Percentiles rank a stretch among this genome's conserved stretches.
Conservation (phyloP, 495 filamentous ascomycete species). For the Coniosporium apollinis region DNA sequence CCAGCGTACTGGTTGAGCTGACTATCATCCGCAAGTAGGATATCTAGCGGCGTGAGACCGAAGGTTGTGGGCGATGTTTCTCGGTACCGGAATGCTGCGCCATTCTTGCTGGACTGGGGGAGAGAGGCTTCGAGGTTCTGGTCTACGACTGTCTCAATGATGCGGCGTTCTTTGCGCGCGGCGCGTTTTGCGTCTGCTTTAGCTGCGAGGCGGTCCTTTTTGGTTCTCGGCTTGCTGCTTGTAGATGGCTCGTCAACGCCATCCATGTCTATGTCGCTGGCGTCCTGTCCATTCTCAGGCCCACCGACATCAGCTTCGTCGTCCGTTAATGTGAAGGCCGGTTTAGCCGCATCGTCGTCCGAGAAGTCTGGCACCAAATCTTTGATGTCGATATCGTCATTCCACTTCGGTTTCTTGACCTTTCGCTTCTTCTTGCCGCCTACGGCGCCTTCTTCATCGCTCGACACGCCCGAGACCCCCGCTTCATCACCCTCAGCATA, state of each 20-base stretch:
- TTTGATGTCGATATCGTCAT: slow-evolving; percentile 91
- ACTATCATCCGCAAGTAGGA: slow-evolving; percentile 74
- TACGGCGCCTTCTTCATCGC: slow-evolving; percentile 22
- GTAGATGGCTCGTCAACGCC: slow-evolving; percentile 2
- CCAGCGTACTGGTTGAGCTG: slow-evolving; percentile 83
- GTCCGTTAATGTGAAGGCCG: slow-evolving; percentile 32
- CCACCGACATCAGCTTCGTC: slow-evolving; percentile 24
- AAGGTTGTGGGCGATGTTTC: slow-evolving; percentile 83
- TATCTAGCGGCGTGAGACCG: slow-evolving; percentile 76
- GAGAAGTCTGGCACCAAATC: slow-evolving; percentile 80
- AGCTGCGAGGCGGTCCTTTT: slow-evolving; percentile 45
- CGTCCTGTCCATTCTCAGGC: slow-evolving; percentile 3
- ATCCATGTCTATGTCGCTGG: slow-evolving; percentile 5
- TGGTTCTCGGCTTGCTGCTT: slow-evolving; percentile 19
- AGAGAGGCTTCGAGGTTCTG: no score
- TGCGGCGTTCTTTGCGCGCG: slow-evolving; percentile 59
- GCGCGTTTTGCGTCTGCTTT: slow-evolving; percentile 46
- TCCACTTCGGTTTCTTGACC: slow-evolving; percentile 84
- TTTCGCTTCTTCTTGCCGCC: slow-evolving; percentile 37
- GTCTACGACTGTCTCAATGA: slow-evolving; percentile 78
- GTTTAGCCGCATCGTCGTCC: slow-evolving; percentile 37
- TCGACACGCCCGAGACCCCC: slow-evolving; percentile 29
- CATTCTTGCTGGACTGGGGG: slow-evolving; percentile 41
- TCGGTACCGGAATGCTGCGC: slow-evolving; percentile 65
- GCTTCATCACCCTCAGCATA: slow-evolving; percentile 41